These are phyloP conservation scores for Hypoxylon sp. DNA, from an alignment of 2,329 filamentous ascomycete species.

Conservation along the genomic window DNA sequence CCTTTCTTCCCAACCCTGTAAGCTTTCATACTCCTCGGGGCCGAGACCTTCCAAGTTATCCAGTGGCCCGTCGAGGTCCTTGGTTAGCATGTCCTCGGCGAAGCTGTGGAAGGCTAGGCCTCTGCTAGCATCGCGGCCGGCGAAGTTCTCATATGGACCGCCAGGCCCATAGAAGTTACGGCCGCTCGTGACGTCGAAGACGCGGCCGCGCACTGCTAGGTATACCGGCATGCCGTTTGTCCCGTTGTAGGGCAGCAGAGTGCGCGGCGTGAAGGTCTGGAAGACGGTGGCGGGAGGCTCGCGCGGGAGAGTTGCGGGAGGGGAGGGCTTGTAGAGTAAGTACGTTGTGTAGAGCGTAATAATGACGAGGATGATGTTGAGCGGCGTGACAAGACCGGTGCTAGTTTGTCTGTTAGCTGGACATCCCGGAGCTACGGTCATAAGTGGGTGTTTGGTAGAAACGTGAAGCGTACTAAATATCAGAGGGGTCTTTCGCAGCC, in stretches of 20 bases:
- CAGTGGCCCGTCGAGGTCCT: conserved; percentile 87
- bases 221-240: conserved; percentile 81
- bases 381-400: conserved; percentile 69
- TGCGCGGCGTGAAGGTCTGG: conserved; percentile 80
- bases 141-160: conserved; percentile 96
- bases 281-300: conserved; percentile 73
- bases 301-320: conserved; percentile 64
- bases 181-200: conserved; percentile 91
- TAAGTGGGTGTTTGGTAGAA: conserved; percentile 8
- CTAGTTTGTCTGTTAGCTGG: conserved; percentile 50
- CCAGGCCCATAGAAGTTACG: conserved; percentile 97
- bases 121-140: conserved; percentile 89
- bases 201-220: conserved; percentile 88
- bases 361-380: conserved; percentile 73
- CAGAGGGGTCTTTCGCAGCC: conserved; percentile 61
- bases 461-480: conserved; percentile 53
- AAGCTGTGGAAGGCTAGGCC: conserved; percentile 94
- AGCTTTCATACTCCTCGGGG: conserved; percentile 82
- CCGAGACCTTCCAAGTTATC: conserved; percentile 82
- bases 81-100: conserved; percentile 93
- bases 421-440: conserved; percentile 15
- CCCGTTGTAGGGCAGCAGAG: conserved; percentile 90
- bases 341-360: conserved; percentile 73
- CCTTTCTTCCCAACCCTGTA: conserved; percentile 92
- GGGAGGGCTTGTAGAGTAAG: conserved; percentile 65